These are phyloP conservation scores for Asterionellopsis glacialis DNA, from an alignment of 108 stramenopile species.

Conservation along the genomic window DNA sequence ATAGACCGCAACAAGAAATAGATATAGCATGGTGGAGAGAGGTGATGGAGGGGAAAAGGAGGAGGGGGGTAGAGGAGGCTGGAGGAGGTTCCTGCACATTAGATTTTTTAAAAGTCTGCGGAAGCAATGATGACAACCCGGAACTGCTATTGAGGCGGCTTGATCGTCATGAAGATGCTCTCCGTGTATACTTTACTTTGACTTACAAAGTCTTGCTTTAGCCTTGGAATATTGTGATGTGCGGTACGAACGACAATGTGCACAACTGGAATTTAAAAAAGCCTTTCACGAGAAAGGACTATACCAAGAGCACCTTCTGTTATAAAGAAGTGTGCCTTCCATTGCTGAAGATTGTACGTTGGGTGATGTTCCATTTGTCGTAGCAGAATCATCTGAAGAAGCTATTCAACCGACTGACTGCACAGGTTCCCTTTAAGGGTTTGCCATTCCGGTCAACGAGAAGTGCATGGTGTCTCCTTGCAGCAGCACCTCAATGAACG, in stretches of 20 bases:
- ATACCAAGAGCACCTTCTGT: not conserved
- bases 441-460: constrained; percentile 63
- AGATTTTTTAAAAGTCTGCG: too few species aligned
- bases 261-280: constrained; percentile 39
- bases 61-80: too few species aligned
- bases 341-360: constrained; percentile 41
- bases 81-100: too few species aligned
- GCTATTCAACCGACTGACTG: constrained; percentile 62
- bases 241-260: constrained; percentile 52
- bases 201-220: constrained; percentile 67
- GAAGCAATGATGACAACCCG: too few species aligned
- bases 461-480: constrained; percentile 75
- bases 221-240: constrained; percentile 88
- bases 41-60: too few species aligned
- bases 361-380: constrained; percentile 73
- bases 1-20: too few species aligned
- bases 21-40: too few species aligned
- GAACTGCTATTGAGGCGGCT: constrained; percentile 73
- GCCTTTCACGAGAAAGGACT: not conserved
- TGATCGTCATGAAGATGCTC: constrained; percentile 82
- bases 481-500: constrained; percentile 68
- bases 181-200: constrained; percentile 74
- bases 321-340: constrained; percentile 54
- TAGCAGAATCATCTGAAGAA: constrained; percentile 92
- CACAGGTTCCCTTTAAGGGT: constrained; percentile 64